phyloP scores from a whole-genome alignment of 2,329 filamentous ascomycete genomes.

The Phialophora tarda region DNA sequence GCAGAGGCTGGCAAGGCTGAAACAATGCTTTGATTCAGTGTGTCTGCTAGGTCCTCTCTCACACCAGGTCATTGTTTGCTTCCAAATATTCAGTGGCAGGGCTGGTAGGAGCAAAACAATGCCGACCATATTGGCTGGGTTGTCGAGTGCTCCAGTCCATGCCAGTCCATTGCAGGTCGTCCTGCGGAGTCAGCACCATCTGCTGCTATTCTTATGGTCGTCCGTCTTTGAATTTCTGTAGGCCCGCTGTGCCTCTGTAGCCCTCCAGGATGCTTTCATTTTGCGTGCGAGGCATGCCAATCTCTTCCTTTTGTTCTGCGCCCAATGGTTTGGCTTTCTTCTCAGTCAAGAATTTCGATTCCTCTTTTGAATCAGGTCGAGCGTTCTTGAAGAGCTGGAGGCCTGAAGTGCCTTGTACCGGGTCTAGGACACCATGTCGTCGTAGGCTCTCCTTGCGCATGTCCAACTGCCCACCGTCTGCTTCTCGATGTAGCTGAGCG shows the following conservation, averaged over 20 bases:
- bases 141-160: background rate
- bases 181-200: background rate
- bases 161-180: background rate
- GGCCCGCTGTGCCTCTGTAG: conserved; percentile 33
- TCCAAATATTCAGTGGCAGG: background rate
- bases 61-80: background rate
- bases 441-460: conserved; percentile 40
- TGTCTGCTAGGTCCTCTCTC: background rate
- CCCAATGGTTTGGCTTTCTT: conserved; percentile 34
- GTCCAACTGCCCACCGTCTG: conserved; percentile 41
- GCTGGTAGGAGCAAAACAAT: background rate
- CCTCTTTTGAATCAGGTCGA: conserved; percentile 30
- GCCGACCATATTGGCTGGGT: background rate
- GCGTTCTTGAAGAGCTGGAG: conserved; percentile 37
- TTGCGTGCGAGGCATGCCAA: conserved; percentile 37
- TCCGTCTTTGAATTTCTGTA: conserved; percentile 36
- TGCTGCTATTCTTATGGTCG: conserved; percentile 12
- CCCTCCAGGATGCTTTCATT: conserved; percentile 40
- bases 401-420: conserved; percentile 38
- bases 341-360: conserved; percentile 33
- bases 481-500: conserved; percentile 60
- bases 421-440: conserved; percentile 37
- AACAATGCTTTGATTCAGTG: background rate
- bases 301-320: conserved; percentile 29
- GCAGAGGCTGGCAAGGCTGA: background rate